phyloP scores from a whole-genome alignment of 139 green algal species.

The Astrephomene gubernaculifera region DNA sequence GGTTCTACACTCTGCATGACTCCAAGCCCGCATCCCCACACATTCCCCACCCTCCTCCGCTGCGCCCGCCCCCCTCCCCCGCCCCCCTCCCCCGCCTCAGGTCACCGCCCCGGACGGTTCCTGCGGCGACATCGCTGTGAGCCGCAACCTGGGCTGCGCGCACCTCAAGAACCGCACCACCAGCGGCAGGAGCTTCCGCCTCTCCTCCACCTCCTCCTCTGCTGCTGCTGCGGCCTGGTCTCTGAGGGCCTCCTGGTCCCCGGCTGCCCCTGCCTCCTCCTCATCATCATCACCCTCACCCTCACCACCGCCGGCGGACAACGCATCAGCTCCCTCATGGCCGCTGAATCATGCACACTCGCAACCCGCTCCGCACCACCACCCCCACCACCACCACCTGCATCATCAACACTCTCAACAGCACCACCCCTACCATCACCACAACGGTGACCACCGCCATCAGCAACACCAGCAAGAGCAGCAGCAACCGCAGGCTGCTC shows the following conservation, averaged over 20 bases:
- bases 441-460: too few species aligned
- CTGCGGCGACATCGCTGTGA: conserved; percentile 41
- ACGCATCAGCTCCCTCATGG: too few species aligned
- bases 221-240: neutral
- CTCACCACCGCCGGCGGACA: too few species aligned
- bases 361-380: too few species aligned
- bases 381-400: neutral
- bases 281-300: too few species aligned
- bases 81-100: neutral
- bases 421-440: neutral
- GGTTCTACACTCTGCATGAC: too few species aligned
- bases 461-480: neutral
- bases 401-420: neutral
- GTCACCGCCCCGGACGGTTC: conserved; percentile 18
- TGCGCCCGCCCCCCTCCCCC: neutral
- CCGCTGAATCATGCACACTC: too few species aligned
- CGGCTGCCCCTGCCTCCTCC: neutral
- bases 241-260: neutral
- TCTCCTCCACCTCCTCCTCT: neutral
- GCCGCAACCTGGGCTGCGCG: conserved; percentile 42
- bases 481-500: too few species aligned
- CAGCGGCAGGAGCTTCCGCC: neutral
- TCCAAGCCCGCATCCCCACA: too few species aligned
- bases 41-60: too few species aligned
- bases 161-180: conserved; percentile 24